Evolutionary conservation across 495 filamentous ascomycete species (phyloP).

Genomic region (Achaetomiella virescens): DNA sequence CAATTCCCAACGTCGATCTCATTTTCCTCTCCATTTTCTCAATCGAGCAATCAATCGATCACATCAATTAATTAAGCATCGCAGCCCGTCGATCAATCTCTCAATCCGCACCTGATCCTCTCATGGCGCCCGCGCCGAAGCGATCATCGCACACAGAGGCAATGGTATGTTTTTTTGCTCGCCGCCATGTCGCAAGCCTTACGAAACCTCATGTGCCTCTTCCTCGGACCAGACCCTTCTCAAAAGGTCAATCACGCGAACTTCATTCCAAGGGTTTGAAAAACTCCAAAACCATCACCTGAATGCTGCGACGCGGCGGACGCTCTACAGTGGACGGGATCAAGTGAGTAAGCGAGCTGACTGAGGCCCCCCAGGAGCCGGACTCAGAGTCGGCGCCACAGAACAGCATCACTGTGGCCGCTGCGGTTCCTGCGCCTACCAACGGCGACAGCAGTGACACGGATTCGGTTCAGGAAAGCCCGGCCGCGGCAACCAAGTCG

Average conservation of each 20-base stretch:
- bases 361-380: background rate
- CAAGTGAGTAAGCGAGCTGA: too few relatives aligned
- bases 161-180: slow-evolving; percentile 5
- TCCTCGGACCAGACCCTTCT: background rate
- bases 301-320: too few relatives aligned
- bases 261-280: background rate
- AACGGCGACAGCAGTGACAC: background rate
- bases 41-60: background rate
- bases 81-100: background rate
- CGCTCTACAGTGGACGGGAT: too few relatives aligned
- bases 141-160: background rate
- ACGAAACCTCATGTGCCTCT: background rate
- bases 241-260: background rate
- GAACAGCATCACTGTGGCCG: slow-evolving; percentile 18
- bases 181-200: background rate
- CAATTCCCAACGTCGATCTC: background rate
- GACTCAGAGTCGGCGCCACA: background rate
- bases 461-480: slow-evolving; percentile 4
- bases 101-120: background rate
- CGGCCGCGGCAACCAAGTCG: background rate
- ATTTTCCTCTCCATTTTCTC: background rate
- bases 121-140: slow-evolving; percentile 6
- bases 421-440: background rate
- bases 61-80: slow-evolving; percentile 1
- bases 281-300: background rate